Conservation (phyloP, 441 rosid genomes). For the Populus hybrid region DNA sequence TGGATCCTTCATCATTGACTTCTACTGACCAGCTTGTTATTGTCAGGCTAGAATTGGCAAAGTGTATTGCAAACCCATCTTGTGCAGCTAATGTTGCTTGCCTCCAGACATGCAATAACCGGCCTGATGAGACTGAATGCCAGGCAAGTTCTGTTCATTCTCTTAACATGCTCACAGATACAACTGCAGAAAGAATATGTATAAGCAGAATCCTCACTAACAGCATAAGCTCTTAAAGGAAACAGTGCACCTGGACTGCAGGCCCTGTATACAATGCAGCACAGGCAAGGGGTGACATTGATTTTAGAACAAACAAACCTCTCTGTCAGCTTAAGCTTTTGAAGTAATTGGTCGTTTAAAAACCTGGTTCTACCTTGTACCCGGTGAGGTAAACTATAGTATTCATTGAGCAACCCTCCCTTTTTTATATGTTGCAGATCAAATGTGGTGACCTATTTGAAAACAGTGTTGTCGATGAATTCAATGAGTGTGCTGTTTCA, state of each 20-base stretch:
- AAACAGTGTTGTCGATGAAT: conserved; percentile 84
- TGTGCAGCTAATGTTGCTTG: conserved; percentile 95
- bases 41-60: conserved; percentile 83
- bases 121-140: conserved; percentile 94
- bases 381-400: conserved; percentile 6
- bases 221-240: not conserved
- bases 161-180: not conserved
- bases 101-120: conserved; percentile 92
- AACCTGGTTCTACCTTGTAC: conserved; percentile 2
- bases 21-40: conserved; percentile 4
- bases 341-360: not conserved
- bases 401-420: not conserved
- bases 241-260: not conserved
- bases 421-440: not conserved
- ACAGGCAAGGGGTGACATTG: not conserved
- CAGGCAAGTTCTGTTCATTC: conserved; percentile 52
- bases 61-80: conserved; percentile 82
- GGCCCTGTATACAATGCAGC: not conserved
- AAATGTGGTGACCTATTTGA: conserved; percentile 10
- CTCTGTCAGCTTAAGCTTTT: not conserved
- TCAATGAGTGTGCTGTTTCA: conserved; percentile 92
- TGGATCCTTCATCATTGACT: not conserved
- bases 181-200: not conserved
- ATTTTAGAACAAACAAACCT: not conserved
- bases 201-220: not conserved